These are phyloP conservation scores for Ophiostoma ulmi DNA, from an alignment of 2,329 filamentous ascomycete genomes.

Conservation along the genomic window DNA sequence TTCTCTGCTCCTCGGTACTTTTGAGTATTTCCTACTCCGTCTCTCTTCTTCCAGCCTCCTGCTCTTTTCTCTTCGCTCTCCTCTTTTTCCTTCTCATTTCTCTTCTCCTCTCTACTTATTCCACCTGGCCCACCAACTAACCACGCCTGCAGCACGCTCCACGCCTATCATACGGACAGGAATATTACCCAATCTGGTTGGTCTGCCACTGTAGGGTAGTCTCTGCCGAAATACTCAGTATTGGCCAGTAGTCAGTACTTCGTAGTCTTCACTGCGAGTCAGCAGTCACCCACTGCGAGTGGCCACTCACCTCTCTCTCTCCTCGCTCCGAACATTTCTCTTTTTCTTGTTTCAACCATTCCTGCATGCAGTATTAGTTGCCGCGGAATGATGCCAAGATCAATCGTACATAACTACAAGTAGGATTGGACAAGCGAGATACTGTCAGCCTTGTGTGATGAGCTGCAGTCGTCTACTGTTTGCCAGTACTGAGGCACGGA, in stretches of 20 bases:
- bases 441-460: neutral
- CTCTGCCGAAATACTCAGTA: too few relatives aligned
- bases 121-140: neutral
- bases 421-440: neutral
- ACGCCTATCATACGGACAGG: neutral
- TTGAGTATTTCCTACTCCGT: neutral
- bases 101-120: neutral
- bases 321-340: neutral
- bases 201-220: too few relatives aligned
- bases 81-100: neutral
- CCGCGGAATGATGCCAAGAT: constrained; percentile 2
- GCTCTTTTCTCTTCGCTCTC: neutral
- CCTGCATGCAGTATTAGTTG: constrained; percentile 1
- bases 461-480: neutral
- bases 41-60: neutral
- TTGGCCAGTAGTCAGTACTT: too few relatives aligned
- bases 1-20: neutral
- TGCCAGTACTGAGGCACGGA: too few relatives aligned
- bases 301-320: too few relatives aligned
- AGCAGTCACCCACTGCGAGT: neutral
- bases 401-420: constrained; percentile 1
- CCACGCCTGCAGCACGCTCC: neutral
- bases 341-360: constrained; percentile 2
- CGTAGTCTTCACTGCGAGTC: neutral
- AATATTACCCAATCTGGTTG: neutral